phyloP scores from a whole-genome alignment of 768 basidiomycete genomes.

The Lactarius hatsudake region DNA sequence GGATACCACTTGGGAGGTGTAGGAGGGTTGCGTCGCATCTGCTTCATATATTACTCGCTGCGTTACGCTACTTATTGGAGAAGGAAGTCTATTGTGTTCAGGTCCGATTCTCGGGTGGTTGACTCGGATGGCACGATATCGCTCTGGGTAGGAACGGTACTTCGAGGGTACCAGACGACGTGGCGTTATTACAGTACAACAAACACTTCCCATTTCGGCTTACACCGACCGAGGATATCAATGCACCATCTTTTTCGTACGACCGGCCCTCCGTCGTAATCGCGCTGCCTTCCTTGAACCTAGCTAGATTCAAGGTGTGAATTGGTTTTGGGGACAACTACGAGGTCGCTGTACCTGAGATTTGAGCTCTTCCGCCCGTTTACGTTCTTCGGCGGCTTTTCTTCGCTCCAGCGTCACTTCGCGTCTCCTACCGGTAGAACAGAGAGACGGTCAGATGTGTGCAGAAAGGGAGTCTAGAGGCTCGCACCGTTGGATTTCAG shows the following conservation, averaged over 20 bases:
- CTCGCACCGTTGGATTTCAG: slow-evolving; percentile 58
- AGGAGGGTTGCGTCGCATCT: slow-evolving; percentile 18
- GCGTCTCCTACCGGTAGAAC: slow-evolving; percentile 46
- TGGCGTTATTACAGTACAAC: background rate
- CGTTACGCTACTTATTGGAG: slow-evolving; percentile 12
- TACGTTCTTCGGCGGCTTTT: slow-evolving; percentile 69
- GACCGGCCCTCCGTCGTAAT: slow-evolving; percentile 66
- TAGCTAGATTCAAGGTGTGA: slow-evolving; percentile 49
- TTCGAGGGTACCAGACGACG: background rate
- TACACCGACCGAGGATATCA: slow-evolving; percentile 35
- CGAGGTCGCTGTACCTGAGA: slow-evolving; percentile 46
- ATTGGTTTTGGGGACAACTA: background rate
- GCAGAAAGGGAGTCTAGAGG: background rate
- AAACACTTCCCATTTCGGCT: background rate
- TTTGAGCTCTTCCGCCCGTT: slow-evolving; percentile 60
- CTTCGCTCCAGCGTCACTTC: slow-evolving; percentile 70
- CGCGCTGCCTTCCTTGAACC: slow-evolving; percentile 76
- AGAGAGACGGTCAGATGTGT: background rate
- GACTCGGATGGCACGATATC: background rate
- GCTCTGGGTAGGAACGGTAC: background rate
- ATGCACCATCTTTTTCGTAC: slow-evolving; percentile 79
- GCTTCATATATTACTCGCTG: slow-evolving; percentile 15
- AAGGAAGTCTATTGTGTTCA: background rate
- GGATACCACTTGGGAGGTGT: slow-evolving; percentile 77
- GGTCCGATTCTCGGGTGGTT: background rate